A percentile compares a stretch with the other conserved stretches of the same genome.
Conservation (phyloP, 2,329 filamentous ascomycete genomes). For the Camillea tinctor region DNA sequence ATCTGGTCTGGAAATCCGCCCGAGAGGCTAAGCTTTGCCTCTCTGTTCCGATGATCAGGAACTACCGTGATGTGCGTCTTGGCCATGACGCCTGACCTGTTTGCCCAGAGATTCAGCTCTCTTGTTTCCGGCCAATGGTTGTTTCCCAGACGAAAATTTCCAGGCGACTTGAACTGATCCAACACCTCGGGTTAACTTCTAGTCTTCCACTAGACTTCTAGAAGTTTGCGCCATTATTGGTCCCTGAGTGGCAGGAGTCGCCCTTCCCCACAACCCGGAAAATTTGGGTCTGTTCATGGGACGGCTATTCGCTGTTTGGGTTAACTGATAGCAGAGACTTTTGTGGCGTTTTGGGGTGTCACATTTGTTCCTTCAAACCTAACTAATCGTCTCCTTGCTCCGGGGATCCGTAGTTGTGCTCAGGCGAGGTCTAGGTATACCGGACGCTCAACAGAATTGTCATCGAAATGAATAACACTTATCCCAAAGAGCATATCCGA, state of each 20-base stretch:
- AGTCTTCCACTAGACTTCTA: constrained; percentile 20
- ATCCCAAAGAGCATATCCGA: constrained; percentile 4
- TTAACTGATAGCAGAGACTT: background rate
- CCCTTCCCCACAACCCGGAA: background rate
- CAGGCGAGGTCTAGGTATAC: constrained; percentile 4
- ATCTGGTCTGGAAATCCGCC: background rate
- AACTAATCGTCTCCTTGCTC: background rate
- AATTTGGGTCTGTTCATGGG: background rate
- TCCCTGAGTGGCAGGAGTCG: background rate
- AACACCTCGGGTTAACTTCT: constrained; percentile 14
- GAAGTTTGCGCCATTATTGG: constrained; percentile 14
- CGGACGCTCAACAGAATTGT: background rate
- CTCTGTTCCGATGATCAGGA: background rate
- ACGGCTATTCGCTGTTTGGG: background rate
- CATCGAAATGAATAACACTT: constrained; percentile 3
- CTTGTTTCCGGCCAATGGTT: constrained; percentile 14
- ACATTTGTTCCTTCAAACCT: background rate
- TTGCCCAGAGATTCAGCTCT: constrained; percentile 12
- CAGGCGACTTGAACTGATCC: constrained; percentile 8
- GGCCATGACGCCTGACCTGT: constrained; percentile 8
- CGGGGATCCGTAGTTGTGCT: background rate
- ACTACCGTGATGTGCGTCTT: background rate
- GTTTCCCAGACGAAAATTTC: constrained; percentile 3
- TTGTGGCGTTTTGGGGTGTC: background rate
- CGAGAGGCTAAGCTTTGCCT: background rate